Percentiles rank a stretch among this genome's conserved stretches.
These are phyloP conservation scores for Strobilomyces confusus DNA, from an alignment of 768 basidiomycete genomes.

Conservation along the genomic window DNA sequence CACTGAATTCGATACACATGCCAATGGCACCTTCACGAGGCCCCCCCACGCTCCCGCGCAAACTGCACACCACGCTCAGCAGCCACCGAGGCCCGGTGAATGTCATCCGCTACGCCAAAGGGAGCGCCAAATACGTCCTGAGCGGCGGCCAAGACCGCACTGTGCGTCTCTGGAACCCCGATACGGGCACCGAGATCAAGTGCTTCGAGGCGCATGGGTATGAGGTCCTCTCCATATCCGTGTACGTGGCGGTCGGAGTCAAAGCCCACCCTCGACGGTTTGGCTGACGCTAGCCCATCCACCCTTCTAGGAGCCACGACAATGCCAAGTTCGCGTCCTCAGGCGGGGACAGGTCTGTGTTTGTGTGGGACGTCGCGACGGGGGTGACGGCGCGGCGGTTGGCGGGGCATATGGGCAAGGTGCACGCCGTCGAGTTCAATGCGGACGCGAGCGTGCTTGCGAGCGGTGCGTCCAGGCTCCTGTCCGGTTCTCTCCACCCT, in stretches of 20 bases:
- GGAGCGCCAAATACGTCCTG: constrained; percentile 83
- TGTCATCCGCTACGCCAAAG: constrained; percentile 88
- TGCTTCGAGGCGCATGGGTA: constrained; percentile 89
- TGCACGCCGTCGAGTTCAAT: constrained; percentile 89
- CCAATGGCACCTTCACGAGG: constrained; percentile 54
- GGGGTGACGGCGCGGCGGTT: constrained; percentile 81
- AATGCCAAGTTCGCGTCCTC: constrained; percentile 93
- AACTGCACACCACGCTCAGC: constrained; percentile 57
- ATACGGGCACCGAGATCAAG: constrained; percentile 85
- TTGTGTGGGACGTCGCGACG: constrained; percentile 92
- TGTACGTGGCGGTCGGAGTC: constrained; percentile 48
- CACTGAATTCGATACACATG: not conserved
- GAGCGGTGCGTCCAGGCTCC: constrained; percentile 53
- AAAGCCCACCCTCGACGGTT: too few species aligned
- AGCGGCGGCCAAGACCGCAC: constrained; percentile 91
- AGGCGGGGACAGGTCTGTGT: constrained; percentile 90
- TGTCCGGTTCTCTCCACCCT: not conserved
- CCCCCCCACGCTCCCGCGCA: constrained; percentile 50
- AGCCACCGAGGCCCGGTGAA: constrained; percentile 84
- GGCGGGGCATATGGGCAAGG: constrained; percentile 86
- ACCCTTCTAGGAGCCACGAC: constrained; percentile 74
- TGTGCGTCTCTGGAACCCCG: constrained; percentile 88
- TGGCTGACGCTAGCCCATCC: too few species aligned
- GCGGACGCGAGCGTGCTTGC: constrained; percentile 82
- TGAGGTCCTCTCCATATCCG: constrained; percentile 86